Evolutionary conservation across 257 asterid genomes (phyloP).

Genomic region (Plantago major): DNA sequence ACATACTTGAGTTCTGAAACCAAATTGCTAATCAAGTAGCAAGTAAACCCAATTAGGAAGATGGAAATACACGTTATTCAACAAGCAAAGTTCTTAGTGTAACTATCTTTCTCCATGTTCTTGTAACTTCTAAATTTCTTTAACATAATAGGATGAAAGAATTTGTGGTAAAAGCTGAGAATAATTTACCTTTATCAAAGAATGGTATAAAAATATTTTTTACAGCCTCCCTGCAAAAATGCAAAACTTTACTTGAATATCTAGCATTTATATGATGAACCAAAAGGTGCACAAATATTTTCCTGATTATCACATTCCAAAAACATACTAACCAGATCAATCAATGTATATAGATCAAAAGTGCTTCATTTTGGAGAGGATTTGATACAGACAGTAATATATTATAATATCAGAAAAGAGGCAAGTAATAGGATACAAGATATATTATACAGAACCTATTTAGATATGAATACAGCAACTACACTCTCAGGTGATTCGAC

Average conservation of each 20-base stretch:
- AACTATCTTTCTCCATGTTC: not conserved
- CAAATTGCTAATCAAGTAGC: slow-evolving; percentile 68
- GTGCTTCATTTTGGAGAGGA: not conserved
- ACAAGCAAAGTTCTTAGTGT: too few relatives aligned
- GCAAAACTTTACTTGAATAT: slow-evolving; percentile 23
- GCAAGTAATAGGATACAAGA: too few relatives aligned
- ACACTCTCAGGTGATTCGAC: too few relatives aligned
- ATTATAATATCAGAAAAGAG: not conserved
- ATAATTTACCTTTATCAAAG: slow-evolving; percentile 63
- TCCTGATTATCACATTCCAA: not conserved
- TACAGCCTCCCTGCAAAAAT: slow-evolving; percentile 65
- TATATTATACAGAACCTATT: too few relatives aligned
- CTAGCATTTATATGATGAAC: slow-evolving; percentile 17
- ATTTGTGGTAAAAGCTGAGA: not conserved
- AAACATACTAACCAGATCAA: not conserved
- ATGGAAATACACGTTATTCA: not conserved
- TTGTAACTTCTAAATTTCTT: not conserved
- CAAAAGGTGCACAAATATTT: not conserved
- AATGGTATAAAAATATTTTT: slow-evolving; percentile 49
- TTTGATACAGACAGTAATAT: not conserved
- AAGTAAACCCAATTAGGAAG: slow-evolving; percentile 26
- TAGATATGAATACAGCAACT: too few relatives aligned
- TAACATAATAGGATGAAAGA: too few relatives aligned
- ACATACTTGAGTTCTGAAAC: slow-evolving; percentile 92
- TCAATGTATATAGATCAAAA: not conserved